Conservation (phyloP, 2,329 filamentous ascomycete species). For the Microdochium trichocladiopsis region DNA sequence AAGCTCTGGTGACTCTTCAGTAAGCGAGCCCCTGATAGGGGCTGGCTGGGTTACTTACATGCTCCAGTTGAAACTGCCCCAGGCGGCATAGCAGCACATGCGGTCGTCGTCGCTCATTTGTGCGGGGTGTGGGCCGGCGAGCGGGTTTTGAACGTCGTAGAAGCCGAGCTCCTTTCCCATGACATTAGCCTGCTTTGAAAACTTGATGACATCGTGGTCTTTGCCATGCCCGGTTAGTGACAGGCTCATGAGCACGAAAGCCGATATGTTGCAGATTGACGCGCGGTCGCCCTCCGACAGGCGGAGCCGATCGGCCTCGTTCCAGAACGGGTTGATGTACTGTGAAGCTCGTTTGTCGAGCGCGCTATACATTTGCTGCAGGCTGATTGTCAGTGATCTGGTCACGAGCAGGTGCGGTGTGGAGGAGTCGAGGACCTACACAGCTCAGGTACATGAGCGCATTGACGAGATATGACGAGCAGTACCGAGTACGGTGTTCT, state of each 20-base stretch:
- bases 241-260: conserved; percentile 23
- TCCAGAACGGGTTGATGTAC: conserved; percentile 12
- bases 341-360: conserved; percentile 14
- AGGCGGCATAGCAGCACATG: conserved; percentile 16
- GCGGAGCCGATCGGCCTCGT: conserved; percentile 19
- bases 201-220: conserved; percentile 23
- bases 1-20: too few relatives aligned
- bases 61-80: conserved; percentile 29
- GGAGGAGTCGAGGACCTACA: conserved; percentile 15
- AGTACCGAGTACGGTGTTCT: conserved; percentile 12
- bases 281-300: conserved; percentile 7
- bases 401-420: neutral
- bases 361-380: conserved; percentile 26
- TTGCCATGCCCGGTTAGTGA: conserved; percentile 24
- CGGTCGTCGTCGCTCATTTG: conserved; percentile 10
- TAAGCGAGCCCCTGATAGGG: too few relatives aligned
- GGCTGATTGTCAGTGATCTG: neutral
- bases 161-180: conserved; percentile 23
- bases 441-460: conserved; percentile 25
- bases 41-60: conserved; percentile 17
- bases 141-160: conserved; percentile 11
- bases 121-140: neutral
- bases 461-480: conserved; percentile 25
- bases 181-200: conserved; percentile 15
- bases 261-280: conserved; percentile 19